These are phyloP conservation scores for Picochlorum costavermella DNA, from an alignment of 139 green algal species.

Conservation along the genomic window DNA sequence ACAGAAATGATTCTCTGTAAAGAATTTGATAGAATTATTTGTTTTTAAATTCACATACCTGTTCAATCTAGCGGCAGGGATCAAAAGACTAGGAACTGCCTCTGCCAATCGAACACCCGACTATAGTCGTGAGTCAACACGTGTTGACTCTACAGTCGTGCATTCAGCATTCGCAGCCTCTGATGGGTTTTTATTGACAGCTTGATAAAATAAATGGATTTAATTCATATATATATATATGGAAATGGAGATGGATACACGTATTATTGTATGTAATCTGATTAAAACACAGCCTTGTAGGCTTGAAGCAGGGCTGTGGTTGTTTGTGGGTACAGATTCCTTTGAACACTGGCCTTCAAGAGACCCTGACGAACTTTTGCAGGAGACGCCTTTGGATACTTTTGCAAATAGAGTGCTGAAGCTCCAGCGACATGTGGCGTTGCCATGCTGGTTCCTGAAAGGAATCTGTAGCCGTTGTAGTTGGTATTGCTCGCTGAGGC, in stretches of 20 bases:
- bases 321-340: background rate
- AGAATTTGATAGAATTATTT: too few species aligned
- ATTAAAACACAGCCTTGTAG: background rate
- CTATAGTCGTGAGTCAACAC: too few species aligned
- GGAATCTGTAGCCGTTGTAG: background rate
- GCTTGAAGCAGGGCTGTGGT: background rate
- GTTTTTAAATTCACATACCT: too few species aligned
- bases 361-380: background rate
- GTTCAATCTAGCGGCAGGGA: too few species aligned
- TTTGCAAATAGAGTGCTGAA: background rate
- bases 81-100: too few species aligned
- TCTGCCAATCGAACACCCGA: too few species aligned
- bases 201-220: background rate
- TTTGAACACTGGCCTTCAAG: background rate
- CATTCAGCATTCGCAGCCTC: too few species aligned
- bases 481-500: background rate
- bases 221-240: background rate
- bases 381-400: background rate
- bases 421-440: constrained; percentile 19
- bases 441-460: constrained; percentile 42
- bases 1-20: too few species aligned
- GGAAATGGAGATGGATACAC: background rate
- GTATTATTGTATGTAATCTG: background rate
- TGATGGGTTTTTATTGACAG: too few species aligned
- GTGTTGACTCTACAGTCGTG: too few species aligned